Base-by-base conservation (phyloP, 2,329 filamentous ascomycete genomes). In the Geosmithia morbida region DNA sequence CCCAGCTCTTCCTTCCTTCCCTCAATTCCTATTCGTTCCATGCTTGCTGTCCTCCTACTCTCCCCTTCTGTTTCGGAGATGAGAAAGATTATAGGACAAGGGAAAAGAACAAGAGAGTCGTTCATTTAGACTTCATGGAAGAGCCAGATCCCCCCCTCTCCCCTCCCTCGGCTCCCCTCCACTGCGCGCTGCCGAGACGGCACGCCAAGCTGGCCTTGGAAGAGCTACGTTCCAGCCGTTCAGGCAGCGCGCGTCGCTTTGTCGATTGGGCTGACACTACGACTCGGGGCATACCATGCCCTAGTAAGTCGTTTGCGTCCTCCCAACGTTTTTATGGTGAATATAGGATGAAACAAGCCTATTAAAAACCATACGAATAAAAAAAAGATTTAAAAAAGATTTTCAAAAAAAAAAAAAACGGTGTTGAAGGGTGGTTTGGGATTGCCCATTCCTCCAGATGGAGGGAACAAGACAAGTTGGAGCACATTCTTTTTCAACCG, bases 131-230 rank as follows among this genome's bases (percentile, higher is more conserved):
- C 45, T 30, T 40, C 14, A 37, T 17, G 33, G 33, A 37, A 37
- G 33, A 37, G 33, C 33, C 33, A 46, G 2, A 20, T 41, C 37
- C 47, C 33, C 30, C 16, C 22, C 43, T 41, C 37, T 43, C 33
- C 30, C 16, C 22, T 37, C 10, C 30, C 33, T 42, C 55, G 54
- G 54, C 55, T 57, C 54, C 55, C 49, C 53, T 53, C 54, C 58
- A 54, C 52, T 49, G 54, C 54, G 53, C 52, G 53, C 33, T 37
- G 33, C 33, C 33, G 47, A 55, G 59, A 57, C 59, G 56, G 58
- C 54, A 57, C 56, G 51, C 59, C 66, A 66, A 70, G 69, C 70
- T 63, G 70, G 70, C 62, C 65, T 68, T 65, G 64, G 57, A 50
- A 37, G 33, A 37, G 33, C 33, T 16, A 26, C 22, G 22, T 26